Percentiles rank a stretch among this genome's conserved stretches.
phyloP scores from a whole-genome alignment of 306 rosid species.

The Lithocarpus polystachyus region DNA sequence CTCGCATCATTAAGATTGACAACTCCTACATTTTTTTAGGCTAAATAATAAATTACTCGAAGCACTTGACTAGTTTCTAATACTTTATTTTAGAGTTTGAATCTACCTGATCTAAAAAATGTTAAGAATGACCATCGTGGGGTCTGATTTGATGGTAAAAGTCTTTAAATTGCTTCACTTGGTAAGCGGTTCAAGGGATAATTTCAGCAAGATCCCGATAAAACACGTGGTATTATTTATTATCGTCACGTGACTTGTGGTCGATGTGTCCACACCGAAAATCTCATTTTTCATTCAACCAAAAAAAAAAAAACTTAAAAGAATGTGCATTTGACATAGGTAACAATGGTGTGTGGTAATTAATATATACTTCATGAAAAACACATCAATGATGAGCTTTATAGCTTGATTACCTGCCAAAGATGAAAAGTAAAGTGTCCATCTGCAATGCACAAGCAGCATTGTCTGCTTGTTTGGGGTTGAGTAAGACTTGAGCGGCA shows the following conservation, averaged over 20 bases:
- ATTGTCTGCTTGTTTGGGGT: conserved; percentile 1
- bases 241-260: accelerated
- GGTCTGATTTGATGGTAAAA: too few species aligned
- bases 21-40: background rate
- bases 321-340: too few species aligned
- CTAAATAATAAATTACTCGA: background rate
- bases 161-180: too few species aligned
- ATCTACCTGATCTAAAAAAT: background rate
- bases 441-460: background rate
- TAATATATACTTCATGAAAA: background rate
- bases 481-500: conserved; percentile 19
- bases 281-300: too few species aligned
- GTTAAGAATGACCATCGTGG: background rate
- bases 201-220: accelerated
- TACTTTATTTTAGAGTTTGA: background rate
- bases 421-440: background rate
- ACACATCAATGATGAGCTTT: too few species aligned
- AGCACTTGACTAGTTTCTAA: too few species aligned
- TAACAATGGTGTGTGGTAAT: background rate
- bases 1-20: background rate
- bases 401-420: conserved; percentile 12
- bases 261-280: accelerated
- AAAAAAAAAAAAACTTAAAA: background rate
- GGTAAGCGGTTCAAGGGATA: accelerated
- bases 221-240: too few species aligned